Conservation (phyloP, 2,329 filamentous ascomycete species). For the Magnaporthiopsis incrustans region DNA sequence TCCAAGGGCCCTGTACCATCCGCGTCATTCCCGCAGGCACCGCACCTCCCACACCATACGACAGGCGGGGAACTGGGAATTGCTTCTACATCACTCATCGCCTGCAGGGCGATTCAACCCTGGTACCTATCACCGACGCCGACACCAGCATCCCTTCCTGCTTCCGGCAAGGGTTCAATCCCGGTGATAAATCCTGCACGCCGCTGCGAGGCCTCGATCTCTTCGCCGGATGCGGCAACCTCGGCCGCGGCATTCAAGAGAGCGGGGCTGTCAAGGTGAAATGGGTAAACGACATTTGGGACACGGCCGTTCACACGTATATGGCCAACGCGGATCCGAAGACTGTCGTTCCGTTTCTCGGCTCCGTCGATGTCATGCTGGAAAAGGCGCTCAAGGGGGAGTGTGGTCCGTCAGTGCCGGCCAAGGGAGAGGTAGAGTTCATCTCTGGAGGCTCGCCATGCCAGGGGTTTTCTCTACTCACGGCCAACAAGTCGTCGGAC, state of each 20-base stretch:
- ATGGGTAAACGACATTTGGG: slow-evolving; percentile 60
- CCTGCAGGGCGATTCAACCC: background rate
- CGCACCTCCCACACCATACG: slow-evolving; percentile 44
- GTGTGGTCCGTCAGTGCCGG: slow-evolving; percentile 39
- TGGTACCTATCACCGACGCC: background rate
- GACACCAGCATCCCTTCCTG: background rate
- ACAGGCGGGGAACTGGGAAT: slow-evolving; percentile 55
- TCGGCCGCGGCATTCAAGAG: slow-evolving; percentile 70
- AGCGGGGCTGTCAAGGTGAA: slow-evolving; percentile 55
- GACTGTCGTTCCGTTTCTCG: slow-evolving; percentile 48
- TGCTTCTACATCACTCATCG: slow-evolving; percentile 52
- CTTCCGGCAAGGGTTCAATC: slow-evolving; percentile 45
- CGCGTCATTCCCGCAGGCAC: slow-evolving; percentile 35
- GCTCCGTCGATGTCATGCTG: slow-evolving; percentile 66
- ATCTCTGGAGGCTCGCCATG: slow-evolving; percentile 71
- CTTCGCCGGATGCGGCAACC: slow-evolving; percentile 71
- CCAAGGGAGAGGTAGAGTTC: slow-evolving; percentile 56
- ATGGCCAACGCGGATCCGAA: slow-evolving; percentile 50
- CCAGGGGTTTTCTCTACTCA: slow-evolving; percentile 63
- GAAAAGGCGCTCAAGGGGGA: slow-evolving; percentile 43
- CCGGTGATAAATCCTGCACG: slow-evolving; percentile 19
- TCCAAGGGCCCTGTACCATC: slow-evolving; percentile 52
- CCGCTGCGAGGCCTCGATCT: slow-evolving; percentile 58
- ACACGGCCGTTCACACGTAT: slow-evolving; percentile 61
- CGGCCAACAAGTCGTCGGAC: slow-evolving; percentile 45